phyloP scores from a whole-genome alignment of 1,139 yeast genomes.

The Yamadazyma pseudoaaseri region DNA sequence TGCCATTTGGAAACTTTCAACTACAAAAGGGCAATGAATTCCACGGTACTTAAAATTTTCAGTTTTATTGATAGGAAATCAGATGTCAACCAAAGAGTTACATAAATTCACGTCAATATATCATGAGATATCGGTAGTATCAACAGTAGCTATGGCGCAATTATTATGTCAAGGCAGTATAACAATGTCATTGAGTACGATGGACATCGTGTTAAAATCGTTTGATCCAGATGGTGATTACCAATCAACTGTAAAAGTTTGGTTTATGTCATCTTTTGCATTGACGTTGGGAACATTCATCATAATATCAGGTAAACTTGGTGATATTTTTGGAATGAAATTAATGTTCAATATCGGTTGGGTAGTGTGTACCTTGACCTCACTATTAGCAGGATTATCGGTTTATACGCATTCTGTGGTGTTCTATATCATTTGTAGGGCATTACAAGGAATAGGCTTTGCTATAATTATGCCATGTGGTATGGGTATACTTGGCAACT shows the following conservation, averaged over 20 bases:
- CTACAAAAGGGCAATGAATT: background rate
- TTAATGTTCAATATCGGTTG: slow-evolving; percentile 43
- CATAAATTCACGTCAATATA: slow-evolving; percentile 16
- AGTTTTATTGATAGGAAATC: too few relatives aligned
- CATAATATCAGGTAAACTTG: slow-evolving; percentile 57
- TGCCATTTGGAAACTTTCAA: background rate
- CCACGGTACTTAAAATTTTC: too few relatives aligned
- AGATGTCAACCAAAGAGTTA: slow-evolving; percentile 1
- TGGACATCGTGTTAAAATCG: slow-evolving; percentile 34
- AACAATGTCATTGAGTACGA: slow-evolving; percentile 39
- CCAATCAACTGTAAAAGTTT: slow-evolving; percentile 31
- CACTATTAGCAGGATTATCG: slow-evolving; percentile 48
- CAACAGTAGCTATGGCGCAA: slow-evolving; percentile 38
- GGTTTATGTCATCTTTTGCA: slow-evolving; percentile 61
- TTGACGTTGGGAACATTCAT: slow-evolving; percentile 60
- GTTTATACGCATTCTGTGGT: slow-evolving; percentile 40
- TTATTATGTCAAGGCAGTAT: slow-evolving; percentile 39
- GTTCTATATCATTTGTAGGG: slow-evolving; percentile 51
- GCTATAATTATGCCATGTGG: slow-evolving; percentile 36
- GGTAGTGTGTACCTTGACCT: slow-evolving; percentile 42
- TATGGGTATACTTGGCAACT: slow-evolving; percentile 31
- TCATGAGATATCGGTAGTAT: slow-evolving; percentile 31
- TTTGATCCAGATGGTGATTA: slow-evolving; percentile 16
- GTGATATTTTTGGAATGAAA: slow-evolving; percentile 54
- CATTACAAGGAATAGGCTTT: slow-evolving; percentile 55